phyloP scores from a whole-genome alignment of 2,329 filamentous ascomycete genomes.

The Diaporthe sp. region DNA sequence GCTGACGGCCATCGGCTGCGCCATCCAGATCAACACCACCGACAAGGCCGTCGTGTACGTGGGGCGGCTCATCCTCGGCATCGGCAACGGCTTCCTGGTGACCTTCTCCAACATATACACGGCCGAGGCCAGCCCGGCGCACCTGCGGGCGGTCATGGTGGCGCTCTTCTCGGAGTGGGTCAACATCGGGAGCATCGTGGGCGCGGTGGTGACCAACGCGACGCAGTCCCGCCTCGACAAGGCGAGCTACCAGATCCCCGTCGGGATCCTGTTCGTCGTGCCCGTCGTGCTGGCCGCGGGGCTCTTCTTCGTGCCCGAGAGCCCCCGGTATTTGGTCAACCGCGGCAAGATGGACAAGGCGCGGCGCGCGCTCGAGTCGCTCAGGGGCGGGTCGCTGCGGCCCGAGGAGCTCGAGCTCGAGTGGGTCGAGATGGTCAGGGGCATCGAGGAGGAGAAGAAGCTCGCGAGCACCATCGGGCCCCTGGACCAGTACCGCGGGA shows the following conservation, averaged over 20 bases:
- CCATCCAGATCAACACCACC: slow-evolving; percentile 60
- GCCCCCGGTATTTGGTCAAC: slow-evolving; percentile 59
- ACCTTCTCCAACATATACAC: slow-evolving; percentile 64
- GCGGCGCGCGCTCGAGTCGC: slow-evolving; percentile 47
- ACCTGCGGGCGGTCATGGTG: slow-evolving; percentile 63
- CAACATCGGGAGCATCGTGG: slow-evolving; percentile 62
- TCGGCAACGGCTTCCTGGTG: slow-evolving; percentile 60
- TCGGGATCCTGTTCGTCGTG: slow-evolving; percentile 61
- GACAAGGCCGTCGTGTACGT: slow-evolving; percentile 58
- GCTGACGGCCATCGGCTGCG: slow-evolving; percentile 58
- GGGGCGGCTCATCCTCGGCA: slow-evolving; percentile 59
- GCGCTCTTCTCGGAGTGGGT: slow-evolving; percentile 64
- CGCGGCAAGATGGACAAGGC: slow-evolving; percentile 48
- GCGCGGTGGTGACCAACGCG: slow-evolving; percentile 59
- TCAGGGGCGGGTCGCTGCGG: slow-evolving; percentile 50
- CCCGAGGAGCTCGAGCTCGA: slow-evolving; percentile 54
- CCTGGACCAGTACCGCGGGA: slow-evolving; percentile 58
- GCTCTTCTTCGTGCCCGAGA: slow-evolving; percentile 62
- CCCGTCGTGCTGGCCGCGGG: slow-evolving; percentile 60
- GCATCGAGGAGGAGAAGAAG: slow-evolving; percentile 56
- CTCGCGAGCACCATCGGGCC: slow-evolving; percentile 50
- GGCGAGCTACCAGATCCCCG: slow-evolving; percentile 62
- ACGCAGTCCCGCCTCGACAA: slow-evolving; percentile 55
- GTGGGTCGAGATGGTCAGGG: slow-evolving; percentile 56
- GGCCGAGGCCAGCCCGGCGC: slow-evolving; percentile 62